Base-by-base conservation (phyloP, 352 stramenopile genomes). In the Bremia lactucae region DNA sequence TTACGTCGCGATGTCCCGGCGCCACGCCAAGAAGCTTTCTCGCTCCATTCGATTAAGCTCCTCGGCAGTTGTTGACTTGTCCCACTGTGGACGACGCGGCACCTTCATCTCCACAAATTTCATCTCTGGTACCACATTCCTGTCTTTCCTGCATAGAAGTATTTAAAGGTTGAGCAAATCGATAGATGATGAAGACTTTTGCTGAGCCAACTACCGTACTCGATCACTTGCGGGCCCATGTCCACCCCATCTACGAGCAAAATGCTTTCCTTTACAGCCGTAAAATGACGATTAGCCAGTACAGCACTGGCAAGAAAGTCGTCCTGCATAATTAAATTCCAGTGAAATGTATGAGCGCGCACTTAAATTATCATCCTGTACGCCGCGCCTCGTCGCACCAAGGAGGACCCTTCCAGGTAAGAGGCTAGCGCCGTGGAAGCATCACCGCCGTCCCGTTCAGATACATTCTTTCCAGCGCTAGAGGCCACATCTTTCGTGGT, bases 1-100 rank as follows among this genome's bases (percentile, higher is more conserved):
- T 47, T 48, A 92, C 76, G 81, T 40, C 2, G 97, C 96, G 61
- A 99, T 95, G 10, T 87, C 83, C 20, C 96, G 86, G 49, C 97
- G 74, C 97, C 97, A 99, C 26, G 94, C 68, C 14, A 99, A 62
- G 53, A 99, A 99, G n/a, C 82, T 76, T 53, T 98, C 84, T 54
- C 96, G 97, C 73, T 99, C 97, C 46, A 75, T 50, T 6, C 53
- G 52, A 57, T 98, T 95, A 11, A 99, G 77, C 60, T 99, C 94
- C 35, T 96, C 83, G 0, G 89, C 65, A 2, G 95, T 97, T n/a
- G 93, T 99, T 3, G 62, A 82, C 26, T 84, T 62, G 49, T 95
- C 81, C 97, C 97, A 99, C 16, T 80, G 34, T 6, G 97, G 97
- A 21, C 96, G 86, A 45, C 95, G 72, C 13, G 97, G 97, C 35